Conservation (phyloP, 2,329 filamentous ascomycete genomes). For the Nemania sp. region DNA sequence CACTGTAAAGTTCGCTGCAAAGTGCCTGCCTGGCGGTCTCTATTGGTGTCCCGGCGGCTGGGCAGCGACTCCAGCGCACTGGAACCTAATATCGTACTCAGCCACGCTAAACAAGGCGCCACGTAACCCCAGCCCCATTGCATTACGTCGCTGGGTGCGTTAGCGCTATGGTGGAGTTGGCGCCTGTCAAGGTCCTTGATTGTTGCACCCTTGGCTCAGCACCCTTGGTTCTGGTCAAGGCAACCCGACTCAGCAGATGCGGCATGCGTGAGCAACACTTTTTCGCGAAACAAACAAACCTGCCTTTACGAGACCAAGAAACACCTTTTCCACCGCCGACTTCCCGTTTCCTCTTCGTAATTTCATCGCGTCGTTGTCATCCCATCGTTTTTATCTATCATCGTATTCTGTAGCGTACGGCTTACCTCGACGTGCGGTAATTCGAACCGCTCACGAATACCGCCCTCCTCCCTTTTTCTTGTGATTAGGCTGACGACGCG, state of each 20-base stretch:
- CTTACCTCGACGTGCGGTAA: constrained; percentile 11
- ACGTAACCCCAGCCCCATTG: constrained; percentile 37
- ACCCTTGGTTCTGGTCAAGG: background rate
- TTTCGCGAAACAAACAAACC: constrained; percentile 25
- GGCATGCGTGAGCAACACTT: constrained; percentile 11
- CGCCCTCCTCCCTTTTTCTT: constrained; percentile 2
- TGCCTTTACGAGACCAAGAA: constrained; percentile 4
- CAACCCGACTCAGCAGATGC: constrained; percentile 21
- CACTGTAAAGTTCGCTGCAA: background rate
- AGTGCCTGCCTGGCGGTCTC: background rate
- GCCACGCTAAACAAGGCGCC: constrained; percentile 26
- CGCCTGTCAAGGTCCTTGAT: constrained; percentile 11
- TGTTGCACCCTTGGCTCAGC: too few species aligned
- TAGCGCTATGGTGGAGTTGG: constrained; percentile 29
- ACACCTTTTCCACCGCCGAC: background rate
- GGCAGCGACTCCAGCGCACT: constrained; percentile 20
- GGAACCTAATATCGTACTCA: constrained; percentile 20
- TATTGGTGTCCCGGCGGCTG: background rate
- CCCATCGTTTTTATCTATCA: constrained; percentile 3
- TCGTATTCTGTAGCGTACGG: too few species aligned
- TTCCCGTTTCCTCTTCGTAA: background rate
- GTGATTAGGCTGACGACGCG: constrained; percentile 24
- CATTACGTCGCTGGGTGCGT: constrained; percentile 39
- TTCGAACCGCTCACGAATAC: constrained; percentile 4
- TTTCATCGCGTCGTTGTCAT: constrained; percentile 9